Percentiles rank a stretch among this genome's conserved stretches.
Conservation (phyloP, 2,329 filamentous ascomycete species). For the Nakataea oryzae region DNA sequence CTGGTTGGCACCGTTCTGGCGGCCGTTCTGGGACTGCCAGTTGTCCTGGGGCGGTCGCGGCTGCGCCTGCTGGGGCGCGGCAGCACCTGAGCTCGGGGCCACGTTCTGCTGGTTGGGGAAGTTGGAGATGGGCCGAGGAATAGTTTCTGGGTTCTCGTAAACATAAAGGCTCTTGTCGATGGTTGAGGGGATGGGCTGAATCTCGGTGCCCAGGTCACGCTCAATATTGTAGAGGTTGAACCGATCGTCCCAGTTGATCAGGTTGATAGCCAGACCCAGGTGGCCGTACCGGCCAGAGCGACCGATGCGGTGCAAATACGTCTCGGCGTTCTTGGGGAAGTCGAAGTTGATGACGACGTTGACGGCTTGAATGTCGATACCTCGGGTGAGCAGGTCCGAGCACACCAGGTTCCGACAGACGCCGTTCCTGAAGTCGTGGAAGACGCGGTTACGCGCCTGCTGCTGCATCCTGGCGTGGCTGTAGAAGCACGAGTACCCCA, state of each 20-base stretch:
- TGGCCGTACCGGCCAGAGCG: constrained; percentile 96
- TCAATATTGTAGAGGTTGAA: constrained; percentile 99
- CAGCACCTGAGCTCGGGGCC: constrained; percentile 3
- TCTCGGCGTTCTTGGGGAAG: constrained; percentile 98
- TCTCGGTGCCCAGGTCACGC: constrained; percentile 92
- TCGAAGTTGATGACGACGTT: constrained; percentile 99
- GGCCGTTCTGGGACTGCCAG: constrained; percentile 20
- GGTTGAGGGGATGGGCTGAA: constrained; percentile 83
- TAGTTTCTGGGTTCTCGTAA: constrained; percentile 91
- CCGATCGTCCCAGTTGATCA: constrained; percentile 98
- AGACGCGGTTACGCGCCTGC: constrained; percentile 92
- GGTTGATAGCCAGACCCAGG: constrained; percentile 92
- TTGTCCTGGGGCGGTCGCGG: constrained; percentile 10
- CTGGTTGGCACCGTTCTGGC: constrained; percentile 15
- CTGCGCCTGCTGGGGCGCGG: constrained; percentile 15
- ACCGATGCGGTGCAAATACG: constrained; percentile 95
- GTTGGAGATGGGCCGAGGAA: constrained; percentile 67
- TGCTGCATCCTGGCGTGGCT: constrained; percentile 98
- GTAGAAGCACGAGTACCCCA: constrained; percentile 99
- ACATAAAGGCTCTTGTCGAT: constrained; percentile 99
- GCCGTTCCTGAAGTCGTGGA: constrained; percentile 97
- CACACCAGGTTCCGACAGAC: constrained; percentile 97
- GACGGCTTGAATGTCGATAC: constrained; percentile 98
- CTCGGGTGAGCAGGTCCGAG: constrained; percentile 92
- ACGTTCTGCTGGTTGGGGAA: constrained; percentile 21